Base-by-base conservation (phyloP, 805 yeast genomes). In the Brettanomyces naardenensis region DNA sequence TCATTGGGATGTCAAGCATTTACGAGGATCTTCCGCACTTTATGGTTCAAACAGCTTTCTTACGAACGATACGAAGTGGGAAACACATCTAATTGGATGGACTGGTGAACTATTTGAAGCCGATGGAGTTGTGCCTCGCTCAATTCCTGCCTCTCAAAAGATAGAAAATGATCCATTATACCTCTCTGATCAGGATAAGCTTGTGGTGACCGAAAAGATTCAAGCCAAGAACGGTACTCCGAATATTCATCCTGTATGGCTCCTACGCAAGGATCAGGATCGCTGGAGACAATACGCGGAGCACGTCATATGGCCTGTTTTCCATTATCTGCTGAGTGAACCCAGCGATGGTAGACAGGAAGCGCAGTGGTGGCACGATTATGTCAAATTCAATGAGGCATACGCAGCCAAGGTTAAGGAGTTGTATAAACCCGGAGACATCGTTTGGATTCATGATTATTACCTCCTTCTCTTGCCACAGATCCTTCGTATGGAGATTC, bases 201-300 rank as follows among this genome's bases (percentile, higher is more conserved):
- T 42, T 3, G 62, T 52, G 4, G 62, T 80, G 33, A 81, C 77
- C 31, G 41, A 46, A 9, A 60, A 67, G 45, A 67, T 83, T 28
- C 56, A 71, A 11, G 19, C 25, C 13, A 50, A 69, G 14, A 69
- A 69, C 47, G 59, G 64, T 15, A 61, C 76, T 19, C 66, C 70
- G 13, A 65, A 71, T 38, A 66, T 85, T 33, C 92, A 82, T 53
- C 97, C 97, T 0, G 83, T 90, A 37, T 89, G 97, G 95, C 64
- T 90, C 25, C 66, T 83, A 39, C 73, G 92, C 44, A 73, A 79
- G 43, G 83, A 83, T 59, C 95, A 84, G 57, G 67, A 67, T 31
- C 67, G 89, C 42, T 90, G 97, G 95, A 71, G 97, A 47, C 71
- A 70, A 47, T 90, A 86, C 54, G 95, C 97, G 1, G 97, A 90